A percentile compares a stretch with the other conserved stretches of the same genome.
Evolutionary conservation across 164 flowering plant genomes (phyloP).

Genomic region (Protea cynaroides): DNA sequence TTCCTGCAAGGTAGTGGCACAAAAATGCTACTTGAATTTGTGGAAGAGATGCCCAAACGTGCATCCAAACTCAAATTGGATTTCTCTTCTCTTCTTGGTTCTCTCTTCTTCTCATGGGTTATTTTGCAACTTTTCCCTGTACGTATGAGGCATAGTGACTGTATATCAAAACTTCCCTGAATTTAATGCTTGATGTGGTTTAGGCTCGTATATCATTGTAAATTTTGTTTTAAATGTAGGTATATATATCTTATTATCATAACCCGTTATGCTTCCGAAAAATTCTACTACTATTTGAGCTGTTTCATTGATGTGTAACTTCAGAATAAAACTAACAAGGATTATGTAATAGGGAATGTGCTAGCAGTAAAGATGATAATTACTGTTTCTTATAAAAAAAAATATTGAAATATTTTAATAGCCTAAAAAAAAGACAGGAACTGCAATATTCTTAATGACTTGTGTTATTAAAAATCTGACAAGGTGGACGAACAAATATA

Average conservation of each 20-base stretch:
- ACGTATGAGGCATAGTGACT: slow-evolving; percentile 23
- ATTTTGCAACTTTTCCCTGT: slow-evolving; percentile 74
- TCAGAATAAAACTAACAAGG: not conserved
- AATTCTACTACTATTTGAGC: not conserved
- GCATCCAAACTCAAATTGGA: slow-evolving; percentile 51
- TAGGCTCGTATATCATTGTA: not conserved
- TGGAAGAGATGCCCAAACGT: slow-evolving; percentile 91
- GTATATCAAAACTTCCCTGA: not conserved
- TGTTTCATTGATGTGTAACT: not conserved
- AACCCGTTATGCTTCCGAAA: not conserved
- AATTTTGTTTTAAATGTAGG: not conserved
- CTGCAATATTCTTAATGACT: too few species aligned
- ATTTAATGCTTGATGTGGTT: not conserved
- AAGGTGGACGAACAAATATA: too few species aligned
- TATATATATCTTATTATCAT: not conserved
- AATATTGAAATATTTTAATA: too few species aligned
- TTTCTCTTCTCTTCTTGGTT: slow-evolving; percentile 75
- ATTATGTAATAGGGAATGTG: too few species aligned
- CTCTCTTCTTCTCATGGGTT: slow-evolving; percentile 87
- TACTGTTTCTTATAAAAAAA: too few species aligned
- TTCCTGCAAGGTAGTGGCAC: slow-evolving; percentile 47
- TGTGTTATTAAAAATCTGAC: too few species aligned
- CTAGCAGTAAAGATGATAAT: too few species aligned
- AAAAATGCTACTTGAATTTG: slow-evolving; percentile 63
- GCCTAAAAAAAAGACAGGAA: too few species aligned